Conservation (phyloP, 1,284 basidiomycete genomes). For the Schizopora paradoxa region DNA sequence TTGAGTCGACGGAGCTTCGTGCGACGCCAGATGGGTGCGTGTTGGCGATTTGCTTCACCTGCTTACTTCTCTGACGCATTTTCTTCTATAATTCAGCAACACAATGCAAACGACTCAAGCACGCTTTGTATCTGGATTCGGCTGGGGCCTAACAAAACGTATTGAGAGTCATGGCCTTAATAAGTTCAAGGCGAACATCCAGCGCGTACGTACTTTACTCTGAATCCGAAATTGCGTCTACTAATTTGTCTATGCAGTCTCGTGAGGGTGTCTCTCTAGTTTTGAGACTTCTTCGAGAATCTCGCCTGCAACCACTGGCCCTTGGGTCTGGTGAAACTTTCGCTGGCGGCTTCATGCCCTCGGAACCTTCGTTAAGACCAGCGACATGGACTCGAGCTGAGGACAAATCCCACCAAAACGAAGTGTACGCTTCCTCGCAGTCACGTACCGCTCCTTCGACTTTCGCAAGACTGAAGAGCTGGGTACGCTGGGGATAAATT, state of each 20-base stretch:
- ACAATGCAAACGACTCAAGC: conserved; percentile 75
- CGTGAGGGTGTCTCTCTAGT: conserved; percentile 76
- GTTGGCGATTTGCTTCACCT: conserved; percentile 1
- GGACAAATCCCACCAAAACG: not conserved
- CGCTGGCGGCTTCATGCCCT: not conserved
- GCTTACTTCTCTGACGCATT: conserved; percentile 8
- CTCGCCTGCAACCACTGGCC: conserved; percentile 59
- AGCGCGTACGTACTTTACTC: conserved; percentile 52
- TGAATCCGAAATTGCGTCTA: conserved; percentile 4
- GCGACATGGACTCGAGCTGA: conserved; percentile 4
- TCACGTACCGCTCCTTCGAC: not conserved
- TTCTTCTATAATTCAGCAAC: conserved; percentile 39
- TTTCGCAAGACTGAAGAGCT: conserved; percentile 14
- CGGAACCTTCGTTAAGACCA: not conserved
- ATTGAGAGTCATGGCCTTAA: conserved; percentile 75
- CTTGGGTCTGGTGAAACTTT: conserved; percentile 13
- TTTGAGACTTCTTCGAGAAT: conserved; percentile 67
- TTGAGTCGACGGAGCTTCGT: conserved; percentile 64
- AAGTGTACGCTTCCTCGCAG: not conserved
- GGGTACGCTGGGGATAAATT: conserved; percentile 16
- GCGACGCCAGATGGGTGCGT: conserved; percentile 61
- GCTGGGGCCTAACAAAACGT: conserved; percentile 76
- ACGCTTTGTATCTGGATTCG: conserved; percentile 69
- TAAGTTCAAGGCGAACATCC: conserved; percentile 73
- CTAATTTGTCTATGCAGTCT: conserved; percentile 43